A percentile compares a stretch with the other conserved stretches of the same genome.
Evolutionary conservation across 2,329 filamentous ascomycete species (phyloP).

Genomic region (Fusarium algeriense): DNA sequence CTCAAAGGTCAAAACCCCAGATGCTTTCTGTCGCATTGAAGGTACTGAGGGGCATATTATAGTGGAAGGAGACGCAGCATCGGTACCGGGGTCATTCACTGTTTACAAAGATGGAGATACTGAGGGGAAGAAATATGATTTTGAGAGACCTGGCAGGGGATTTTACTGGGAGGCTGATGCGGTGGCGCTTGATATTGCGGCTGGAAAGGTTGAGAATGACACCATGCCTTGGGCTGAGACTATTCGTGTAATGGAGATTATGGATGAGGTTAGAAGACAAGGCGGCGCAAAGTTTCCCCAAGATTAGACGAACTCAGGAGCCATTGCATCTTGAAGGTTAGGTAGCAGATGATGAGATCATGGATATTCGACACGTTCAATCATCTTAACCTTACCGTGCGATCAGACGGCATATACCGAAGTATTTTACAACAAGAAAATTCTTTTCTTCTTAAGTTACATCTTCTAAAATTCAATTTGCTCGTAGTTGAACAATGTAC

Average conservation of each 20-base stretch:
- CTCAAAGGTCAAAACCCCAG: conserved; percentile 43
- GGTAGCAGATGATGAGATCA: background rate
- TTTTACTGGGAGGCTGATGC: conserved; percentile 62
- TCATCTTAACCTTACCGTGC: too few relatives aligned
- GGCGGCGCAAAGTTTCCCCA: conserved; percentile 49
- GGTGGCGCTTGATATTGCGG: conserved; percentile 56
- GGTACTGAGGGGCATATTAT: conserved; percentile 54
- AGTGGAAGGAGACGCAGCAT: conserved; percentile 51
- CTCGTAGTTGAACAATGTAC: background rate
- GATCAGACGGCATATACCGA: too few relatives aligned
- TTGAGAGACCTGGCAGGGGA: conserved; percentile 52
- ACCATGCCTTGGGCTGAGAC: conserved; percentile 62
- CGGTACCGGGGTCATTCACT: conserved; percentile 53
- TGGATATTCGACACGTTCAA: too few relatives aligned
- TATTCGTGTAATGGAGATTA: conserved; percentile 58
- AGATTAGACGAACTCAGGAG: conserved; percentile 26
- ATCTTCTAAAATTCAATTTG: too few relatives aligned
- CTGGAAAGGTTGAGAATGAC: conserved; percentile 53
- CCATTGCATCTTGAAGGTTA: too few relatives aligned
- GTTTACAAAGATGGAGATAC: conserved; percentile 48
- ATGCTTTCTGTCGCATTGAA: conserved; percentile 55
- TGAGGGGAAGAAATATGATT: conserved; percentile 52
- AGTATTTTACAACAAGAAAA: too few relatives aligned
- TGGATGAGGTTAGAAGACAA: conserved; percentile 60
- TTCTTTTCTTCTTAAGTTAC: too few relatives aligned